A percentile compares a stretch with the other conserved stretches of the same genome.
phyloP scores from a whole-genome alignment of 495 filamentous ascomycete genomes.

The Neurospora sp. region DNA sequence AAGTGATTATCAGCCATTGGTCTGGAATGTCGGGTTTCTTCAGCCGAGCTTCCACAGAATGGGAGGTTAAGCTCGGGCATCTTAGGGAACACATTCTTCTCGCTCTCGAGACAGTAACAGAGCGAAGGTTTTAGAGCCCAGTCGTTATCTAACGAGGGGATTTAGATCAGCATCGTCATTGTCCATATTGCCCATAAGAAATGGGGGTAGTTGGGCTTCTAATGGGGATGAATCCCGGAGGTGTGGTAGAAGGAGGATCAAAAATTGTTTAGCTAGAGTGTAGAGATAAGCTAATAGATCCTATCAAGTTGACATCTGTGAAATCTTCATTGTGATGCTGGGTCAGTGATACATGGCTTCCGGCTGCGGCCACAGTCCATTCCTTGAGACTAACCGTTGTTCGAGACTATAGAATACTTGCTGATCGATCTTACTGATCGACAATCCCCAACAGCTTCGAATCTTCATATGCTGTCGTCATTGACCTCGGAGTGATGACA shows the following conservation, averaged over 20 bases:
- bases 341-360: neutral
- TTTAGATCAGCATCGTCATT: neutral
- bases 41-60: neutral
- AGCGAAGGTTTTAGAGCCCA: neutral
- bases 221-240: neutral
- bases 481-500: neutral
- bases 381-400: neutral
- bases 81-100: neutral
- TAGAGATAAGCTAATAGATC: neutral
- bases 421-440: neutral
- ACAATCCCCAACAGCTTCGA: neutral
- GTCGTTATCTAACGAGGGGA: neutral
- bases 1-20: neutral
- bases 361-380: neutral
- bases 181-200: neutral
- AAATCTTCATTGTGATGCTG: neutral
- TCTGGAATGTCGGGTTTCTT: neutral
- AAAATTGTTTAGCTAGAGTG: neutral
- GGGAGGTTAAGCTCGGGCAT: neutral
- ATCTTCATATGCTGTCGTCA: neutral
- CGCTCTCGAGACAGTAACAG: neutral
- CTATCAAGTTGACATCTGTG: neutral
- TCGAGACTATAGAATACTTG: neutral
- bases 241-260: neutral
- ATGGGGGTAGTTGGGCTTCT: neutral